These are phyloP conservation scores for Fistulifera pelliculosa DNA, from an alignment of 108 stramenopile genomes.

Conservation along the genomic window DNA sequence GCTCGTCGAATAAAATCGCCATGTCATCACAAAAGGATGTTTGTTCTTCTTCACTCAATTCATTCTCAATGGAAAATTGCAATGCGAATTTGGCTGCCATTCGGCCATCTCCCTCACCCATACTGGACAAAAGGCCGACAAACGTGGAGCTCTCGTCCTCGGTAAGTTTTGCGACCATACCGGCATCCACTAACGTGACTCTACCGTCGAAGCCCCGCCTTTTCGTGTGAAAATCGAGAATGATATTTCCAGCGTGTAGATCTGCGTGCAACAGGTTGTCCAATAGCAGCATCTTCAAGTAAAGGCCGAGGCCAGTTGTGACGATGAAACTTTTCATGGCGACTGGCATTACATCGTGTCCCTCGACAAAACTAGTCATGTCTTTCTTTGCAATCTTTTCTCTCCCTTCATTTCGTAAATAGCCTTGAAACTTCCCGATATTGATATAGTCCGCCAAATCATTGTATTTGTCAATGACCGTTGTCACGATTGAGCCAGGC, in stretches of 20 bases:
- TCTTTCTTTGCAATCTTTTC: neutral
- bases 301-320: conserved; percentile 59
- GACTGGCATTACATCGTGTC: conserved; percentile 28
- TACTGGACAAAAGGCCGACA: conserved; percentile 54
- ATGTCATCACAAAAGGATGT: conserved; percentile 49
- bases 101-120: conserved; percentile 64
- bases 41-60: conserved; percentile 20
- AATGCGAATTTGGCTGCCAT: conserved; percentile 52
- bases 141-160: conserved; percentile 57
- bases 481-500: conserved; percentile 27
- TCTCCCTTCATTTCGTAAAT: neutral
- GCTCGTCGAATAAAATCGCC: conserved; percentile 35
- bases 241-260: conserved; percentile 56
- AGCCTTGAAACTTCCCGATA: conserved; percentile 1
- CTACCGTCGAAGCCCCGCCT: conserved; percentile 3
- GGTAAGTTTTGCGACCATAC: conserved; percentile 77
- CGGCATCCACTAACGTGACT: conserved; percentile 74
- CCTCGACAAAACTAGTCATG: conserved; percentile 1
- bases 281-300: conserved; percentile 79
- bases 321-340: conserved; percentile 51
- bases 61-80: conserved; percentile 42
- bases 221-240: neutral
- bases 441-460: conserved; percentile 8
- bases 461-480: conserved; percentile 25
- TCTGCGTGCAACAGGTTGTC: conserved; percentile 84